These are phyloP conservation scores for Lactarius psammicola DNA, from an alignment of 768 basidiomycete species.

Conservation along the genomic window DNA sequence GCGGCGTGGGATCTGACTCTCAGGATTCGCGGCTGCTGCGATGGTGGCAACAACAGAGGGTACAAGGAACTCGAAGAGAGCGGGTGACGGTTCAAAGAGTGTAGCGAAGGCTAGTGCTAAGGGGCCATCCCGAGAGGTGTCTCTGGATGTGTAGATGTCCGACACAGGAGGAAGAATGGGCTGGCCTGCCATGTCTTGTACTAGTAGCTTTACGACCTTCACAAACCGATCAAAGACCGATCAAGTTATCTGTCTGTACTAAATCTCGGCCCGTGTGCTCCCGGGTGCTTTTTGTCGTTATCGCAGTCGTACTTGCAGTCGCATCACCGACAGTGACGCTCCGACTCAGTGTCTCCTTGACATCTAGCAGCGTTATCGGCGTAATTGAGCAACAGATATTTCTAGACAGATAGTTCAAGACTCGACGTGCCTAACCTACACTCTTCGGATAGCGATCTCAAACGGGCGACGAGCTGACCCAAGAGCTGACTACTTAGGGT, in stretches of 20 bases:
- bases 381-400: neutral
- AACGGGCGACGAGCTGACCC: neutral
- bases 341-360: neutral
- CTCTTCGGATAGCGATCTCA: neutral
- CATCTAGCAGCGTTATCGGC: neutral
- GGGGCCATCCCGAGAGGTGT: constrained; percentile 28
- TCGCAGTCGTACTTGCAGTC: too few relatives aligned
- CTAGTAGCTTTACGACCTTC: neutral
- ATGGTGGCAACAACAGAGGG: constrained; percentile 55
- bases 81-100: constrained; percentile 40
- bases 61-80: constrained; percentile 68
- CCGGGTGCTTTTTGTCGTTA: neutral
- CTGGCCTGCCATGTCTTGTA: constrained; percentile 15
- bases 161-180: constrained; percentile 17
- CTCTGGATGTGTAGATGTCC: constrained; percentile 18
- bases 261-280: neutral
- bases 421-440: neutral
- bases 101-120: constrained; percentile 40
- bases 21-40: constrained; percentile 10
- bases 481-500: too few relatives aligned
- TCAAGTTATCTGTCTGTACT: neutral
- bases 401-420: neutral
- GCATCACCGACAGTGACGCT: neutral
- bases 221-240: neutral
- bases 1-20: neutral